These are phyloP conservation scores for Cryptosporidium xiaoi DNA, from an alignment of 169 alveolate genomes.

Conservation along the genomic window DNA sequence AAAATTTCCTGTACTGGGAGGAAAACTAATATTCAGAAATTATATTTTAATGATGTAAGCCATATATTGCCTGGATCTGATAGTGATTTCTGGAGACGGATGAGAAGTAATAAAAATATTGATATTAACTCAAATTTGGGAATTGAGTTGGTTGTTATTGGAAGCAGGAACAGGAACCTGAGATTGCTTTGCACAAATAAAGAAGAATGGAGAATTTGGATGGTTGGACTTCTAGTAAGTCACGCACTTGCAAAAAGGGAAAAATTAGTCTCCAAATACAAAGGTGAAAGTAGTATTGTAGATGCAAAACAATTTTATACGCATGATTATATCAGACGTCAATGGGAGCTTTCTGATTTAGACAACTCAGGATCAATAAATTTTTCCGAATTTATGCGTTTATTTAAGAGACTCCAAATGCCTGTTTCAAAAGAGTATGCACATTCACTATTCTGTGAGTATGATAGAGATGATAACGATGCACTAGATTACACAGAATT, in stretches of 20 bases:
- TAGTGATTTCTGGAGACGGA: conserved; percentile 75
- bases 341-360: conserved; percentile 76
- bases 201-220: conserved; percentile 75
- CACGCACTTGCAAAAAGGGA: conserved; percentile 74
- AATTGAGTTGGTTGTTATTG: conserved; percentile 56
- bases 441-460: conserved; percentile 52
- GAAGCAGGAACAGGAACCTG: conserved; percentile 25
- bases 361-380: conserved; percentile 71
- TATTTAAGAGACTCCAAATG: conserved; percentile 61
- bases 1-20: conserved; percentile 4
- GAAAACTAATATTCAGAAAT: conserved; percentile 1
- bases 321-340: conserved; percentile 74
- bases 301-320: conserved; percentile 65
- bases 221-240: conserved; percentile 62
- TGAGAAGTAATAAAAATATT: background rate
- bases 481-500: conserved; percentile 65
- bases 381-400: conserved; percentile 60
- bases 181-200: conserved; percentile 59
- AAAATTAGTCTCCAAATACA: conserved; percentile 13
- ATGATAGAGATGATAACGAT: conserved; percentile 56
- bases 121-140: conserved; percentile 33
- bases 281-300: conserved; percentile 29
- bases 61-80: conserved; percentile 75
- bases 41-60: conserved; percentile 66
- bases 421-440: conserved; percentile 68